Percentiles rank a stretch among this genome's conserved stretches.
Conservation (phyloP, 495 filamentous ascomycete genomes). For the Margaritispora aquatica region DNA sequence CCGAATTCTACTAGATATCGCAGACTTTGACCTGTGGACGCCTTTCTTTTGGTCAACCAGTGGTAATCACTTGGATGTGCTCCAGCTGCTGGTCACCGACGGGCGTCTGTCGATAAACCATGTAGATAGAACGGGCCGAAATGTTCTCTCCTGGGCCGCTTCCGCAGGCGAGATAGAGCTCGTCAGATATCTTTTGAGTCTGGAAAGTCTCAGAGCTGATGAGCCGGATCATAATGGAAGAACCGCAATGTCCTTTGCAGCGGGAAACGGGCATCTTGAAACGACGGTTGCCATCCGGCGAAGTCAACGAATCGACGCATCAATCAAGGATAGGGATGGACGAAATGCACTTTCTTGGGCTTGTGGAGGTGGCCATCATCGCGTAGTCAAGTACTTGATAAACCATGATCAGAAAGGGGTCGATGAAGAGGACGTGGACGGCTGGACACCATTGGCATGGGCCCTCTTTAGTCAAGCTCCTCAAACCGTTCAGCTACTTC, state of each 20-base stretch:
- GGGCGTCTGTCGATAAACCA: constrained; percentile 10
- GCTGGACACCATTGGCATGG: constrained; percentile 28
- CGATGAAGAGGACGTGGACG: constrained; percentile 21
- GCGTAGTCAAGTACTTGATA: constrained; percentile 13
- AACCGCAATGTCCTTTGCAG: constrained; percentile 20
- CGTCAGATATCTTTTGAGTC: constrained; percentile 11
- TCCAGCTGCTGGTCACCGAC: background rate
- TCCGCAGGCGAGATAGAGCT: constrained; percentile 5
- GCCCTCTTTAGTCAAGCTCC: constrained; percentile 11
- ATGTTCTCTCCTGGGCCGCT: constrained; percentile 24
- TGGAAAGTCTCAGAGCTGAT: background rate
- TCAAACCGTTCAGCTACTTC: constrained; percentile 5
- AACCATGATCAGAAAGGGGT: constrained; percentile 14
- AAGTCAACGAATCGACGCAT: constrained; percentile 10
- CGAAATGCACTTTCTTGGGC: constrained; percentile 27
- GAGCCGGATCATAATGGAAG: constrained; percentile 10
- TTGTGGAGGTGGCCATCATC: constrained; percentile 6
- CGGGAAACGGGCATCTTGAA: constrained; percentile 14
- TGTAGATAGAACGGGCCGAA: constrained; percentile 19
- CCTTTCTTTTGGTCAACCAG: constrained; percentile 19
- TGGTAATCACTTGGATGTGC: constrained; percentile 1
- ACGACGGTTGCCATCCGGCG: constrained; percentile 2
- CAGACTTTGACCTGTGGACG: constrained; percentile 6
- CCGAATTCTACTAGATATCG: constrained; percentile 2
- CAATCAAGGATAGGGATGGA: constrained; percentile 13